Base-by-base conservation (phyloP, 805 yeast genomes). In the Scheffersomyces coipomensis region DNA sequence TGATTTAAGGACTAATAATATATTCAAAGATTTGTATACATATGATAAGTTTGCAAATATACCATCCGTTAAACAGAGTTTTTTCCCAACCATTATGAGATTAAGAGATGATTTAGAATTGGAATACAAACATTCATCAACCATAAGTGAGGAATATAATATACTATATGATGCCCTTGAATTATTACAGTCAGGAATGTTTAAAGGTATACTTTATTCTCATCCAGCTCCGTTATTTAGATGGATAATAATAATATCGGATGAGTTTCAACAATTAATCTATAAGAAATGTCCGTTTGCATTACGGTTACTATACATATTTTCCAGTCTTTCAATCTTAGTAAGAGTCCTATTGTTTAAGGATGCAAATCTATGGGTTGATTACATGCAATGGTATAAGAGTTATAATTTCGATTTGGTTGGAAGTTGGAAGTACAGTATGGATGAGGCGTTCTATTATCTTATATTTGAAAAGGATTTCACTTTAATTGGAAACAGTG, bases 361-460 rank as follows among this genome's bases (percentile, higher is more conserved):
- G n/a, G 36, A 47, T 10, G 33, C 44, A 17, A 62, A 55, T 39
- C 45, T 61, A 19, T 65, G 69, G 67, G 17, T 40, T 11, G 60
- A 60, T 32, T 63, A 43, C 29, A 45, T 48, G 13, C n/a, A 24
- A 3, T 50, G 51, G 55, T 50, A 34, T 37, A 48, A 39, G 16
- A 34, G 44, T 4, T 44, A 47, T 29, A 48, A 49, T 9, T 21
- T 7, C 23, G 23, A 21, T 7, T 21, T 21, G 23, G 9, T 21
- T 9, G n/a, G n/a, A n/a, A n/a, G n/a, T n/a, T n/a, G n/a, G n/a
- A n/a, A n/a, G n/a, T n/a, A n/a, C n/a, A n/a, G n/a, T n/a, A n/a
- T n/a, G n/a, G n/a, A n/a, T n/a, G 8, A 29, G 12, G n/a, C n/a
- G n/a, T n/a, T n/a, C n/a, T n/a, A n/a, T n/a, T n/a, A n/a, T n/a